A percentile compares a stretch with the other conserved stretches of the same genome.
phyloP scores from a whole-genome alignment of 2,329 filamentous ascomycete species.

The Diaporthe humulicola region DNA sequence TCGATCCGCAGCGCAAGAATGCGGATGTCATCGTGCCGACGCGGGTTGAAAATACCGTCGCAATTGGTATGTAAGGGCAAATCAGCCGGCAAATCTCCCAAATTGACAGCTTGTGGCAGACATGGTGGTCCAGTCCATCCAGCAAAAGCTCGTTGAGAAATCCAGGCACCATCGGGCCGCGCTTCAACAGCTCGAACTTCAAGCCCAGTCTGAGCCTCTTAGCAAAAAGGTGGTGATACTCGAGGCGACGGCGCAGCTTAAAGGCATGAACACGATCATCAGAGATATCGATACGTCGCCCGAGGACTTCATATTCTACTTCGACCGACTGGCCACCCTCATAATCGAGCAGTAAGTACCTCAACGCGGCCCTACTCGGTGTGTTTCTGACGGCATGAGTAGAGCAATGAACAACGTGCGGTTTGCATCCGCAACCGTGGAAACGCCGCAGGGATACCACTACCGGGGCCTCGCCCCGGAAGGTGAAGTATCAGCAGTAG shows the following conservation, averaged over 20 bases:
- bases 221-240: slow-evolving; percentile 82
- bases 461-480: slow-evolving; percentile 80
- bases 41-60: slow-evolving; percentile 94
- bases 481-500: slow-evolving; percentile 86
- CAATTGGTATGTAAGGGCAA: slow-evolving; percentile 72
- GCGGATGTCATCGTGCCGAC: slow-evolving; percentile 96
- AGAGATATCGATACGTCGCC: slow-evolving; percentile 82
- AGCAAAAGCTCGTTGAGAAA: slow-evolving; percentile 88
- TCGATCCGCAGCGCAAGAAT: slow-evolving; percentile 90
- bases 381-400: not conserved
- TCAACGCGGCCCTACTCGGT: no score
- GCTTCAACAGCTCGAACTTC: slow-evolving; percentile 80
- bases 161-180: slow-evolving; percentile 86
- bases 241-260: slow-evolving; percentile 82
- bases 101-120: slow-evolving; percentile 27
- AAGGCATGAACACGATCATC: slow-evolving; percentile 91
- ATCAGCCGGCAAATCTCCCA: not conserved
- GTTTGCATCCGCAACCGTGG: slow-evolving; percentile 74
- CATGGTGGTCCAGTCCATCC: slow-evolving; percentile 95
- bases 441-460: slow-evolving; percentile 76
- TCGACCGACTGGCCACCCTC: slow-evolving; percentile 88
- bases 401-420: slow-evolving; percentile 83
- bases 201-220: slow-evolving; percentile 78
- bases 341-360: slow-evolving; percentile 79
- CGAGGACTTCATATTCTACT: slow-evolving; percentile 98